These are phyloP conservation scores for Salix arbutifolia DNA, from an alignment of 345 rosid genomes.

Conservation along the genomic window DNA sequence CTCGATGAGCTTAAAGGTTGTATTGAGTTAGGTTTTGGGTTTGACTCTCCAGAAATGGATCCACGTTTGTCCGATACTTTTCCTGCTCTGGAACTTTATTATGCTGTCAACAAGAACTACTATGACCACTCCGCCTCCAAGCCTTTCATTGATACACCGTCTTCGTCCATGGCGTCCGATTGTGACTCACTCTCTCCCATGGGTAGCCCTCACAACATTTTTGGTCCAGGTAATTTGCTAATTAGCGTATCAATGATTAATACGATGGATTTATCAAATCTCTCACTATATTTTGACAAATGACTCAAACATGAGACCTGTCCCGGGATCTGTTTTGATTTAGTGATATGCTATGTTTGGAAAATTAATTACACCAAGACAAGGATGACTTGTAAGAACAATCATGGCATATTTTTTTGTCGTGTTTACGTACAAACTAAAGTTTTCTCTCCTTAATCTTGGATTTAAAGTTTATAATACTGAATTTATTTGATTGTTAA, in stretches of 20 bases:
- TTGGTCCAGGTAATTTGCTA: conserved; percentile 39
- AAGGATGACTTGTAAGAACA: neutral
- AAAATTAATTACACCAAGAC: neutral
- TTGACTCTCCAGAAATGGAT: conserved; percentile 68
- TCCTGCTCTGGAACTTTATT: conserved; percentile 78
- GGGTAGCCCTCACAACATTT: conserved; percentile 57
- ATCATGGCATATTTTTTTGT: neutral
- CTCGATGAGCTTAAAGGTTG: conserved; percentile 91
- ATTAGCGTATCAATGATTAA: neutral
- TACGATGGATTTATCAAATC: neutral
- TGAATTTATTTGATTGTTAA: too few species aligned
- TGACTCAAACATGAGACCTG: neutral
- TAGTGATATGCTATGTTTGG: neutral
- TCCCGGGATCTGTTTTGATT: neutral
- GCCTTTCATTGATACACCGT: conserved; percentile 25
- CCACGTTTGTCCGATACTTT: conserved; percentile 69
- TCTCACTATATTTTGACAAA: neutral
- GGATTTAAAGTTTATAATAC: neutral
- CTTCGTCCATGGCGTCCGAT: conserved; percentile 44
- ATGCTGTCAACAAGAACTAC: conserved; percentile 69
- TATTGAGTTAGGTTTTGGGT: conserved; percentile 80
- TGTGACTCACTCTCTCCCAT: conserved; percentile 45
- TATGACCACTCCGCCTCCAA: conserved; percentile 42
- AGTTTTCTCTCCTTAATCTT: neutral
- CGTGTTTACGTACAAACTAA: neutral